Evolutionary conservation across 2,329 filamentous ascomycete species (phyloP).

Genomic region (Meredithiella fracta): DNA sequence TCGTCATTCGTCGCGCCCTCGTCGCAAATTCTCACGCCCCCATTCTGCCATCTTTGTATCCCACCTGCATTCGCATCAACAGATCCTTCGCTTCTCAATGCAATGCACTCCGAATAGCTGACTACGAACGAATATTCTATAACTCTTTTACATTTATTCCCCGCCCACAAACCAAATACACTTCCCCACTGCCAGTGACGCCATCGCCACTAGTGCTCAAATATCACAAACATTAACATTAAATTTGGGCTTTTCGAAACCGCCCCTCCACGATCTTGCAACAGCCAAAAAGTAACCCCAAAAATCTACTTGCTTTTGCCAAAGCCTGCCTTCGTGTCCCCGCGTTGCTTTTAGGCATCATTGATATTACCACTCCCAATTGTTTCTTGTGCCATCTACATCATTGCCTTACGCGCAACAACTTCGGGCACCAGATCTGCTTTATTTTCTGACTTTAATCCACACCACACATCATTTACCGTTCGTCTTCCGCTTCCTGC

Average conservation of each 20-base stretch:
- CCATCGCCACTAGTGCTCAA: too few relatives aligned
- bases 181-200: too few relatives aligned
- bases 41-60: too few relatives aligned
- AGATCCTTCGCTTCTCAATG: not conserved
- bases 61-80: not conserved
- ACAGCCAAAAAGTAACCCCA: not conserved
- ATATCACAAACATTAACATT: too few relatives aligned
- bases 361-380: not conserved
- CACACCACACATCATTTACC: not conserved
- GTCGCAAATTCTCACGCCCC: too few relatives aligned
- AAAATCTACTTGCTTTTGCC: not conserved
- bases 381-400: not conserved
- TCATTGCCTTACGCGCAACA: not conserved
- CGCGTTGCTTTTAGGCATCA: not conserved
- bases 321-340: not conserved
- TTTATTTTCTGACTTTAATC: not conserved
- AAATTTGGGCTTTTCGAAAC: too few relatives aligned
- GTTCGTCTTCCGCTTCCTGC: not conserved
- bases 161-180: too few relatives aligned
- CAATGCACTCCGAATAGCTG: not conserved
- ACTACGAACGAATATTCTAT: not conserved
- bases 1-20: too few relatives aligned
- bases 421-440: not conserved
- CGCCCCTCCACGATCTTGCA: too few relatives aligned
- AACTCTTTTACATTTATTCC: too few relatives aligned